A percentile compares a stretch with the other conserved stretches of the same genome.
Conservation (phyloP, 2,329 filamentous ascomycete genomes). For the Xylariales sp. region DNA sequence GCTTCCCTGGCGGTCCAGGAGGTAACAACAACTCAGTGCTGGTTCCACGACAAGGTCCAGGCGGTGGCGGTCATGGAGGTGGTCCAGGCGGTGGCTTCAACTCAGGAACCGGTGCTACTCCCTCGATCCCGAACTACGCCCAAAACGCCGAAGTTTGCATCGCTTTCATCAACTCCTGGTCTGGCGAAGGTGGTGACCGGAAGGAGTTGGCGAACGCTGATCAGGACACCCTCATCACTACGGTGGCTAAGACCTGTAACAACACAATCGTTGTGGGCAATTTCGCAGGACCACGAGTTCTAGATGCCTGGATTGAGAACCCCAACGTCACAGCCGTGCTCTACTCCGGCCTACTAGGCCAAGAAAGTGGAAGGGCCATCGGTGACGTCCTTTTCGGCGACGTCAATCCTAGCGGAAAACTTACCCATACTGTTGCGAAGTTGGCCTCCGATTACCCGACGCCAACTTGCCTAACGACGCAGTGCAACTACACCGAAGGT, state of each 20-base stretch:
- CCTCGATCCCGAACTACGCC: slow-evolving; percentile 1
- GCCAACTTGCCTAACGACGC: neutral
- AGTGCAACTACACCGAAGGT: slow-evolving; percentile 10
- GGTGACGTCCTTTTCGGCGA: slow-evolving; percentile 58
- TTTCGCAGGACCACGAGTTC: slow-evolving; percentile 56
- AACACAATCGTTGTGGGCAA: slow-evolving; percentile 67
- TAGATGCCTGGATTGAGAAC: slow-evolving; percentile 51
- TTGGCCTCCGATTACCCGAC: slow-evolving; percentile 40
- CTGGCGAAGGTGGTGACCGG: slow-evolving; percentile 6
- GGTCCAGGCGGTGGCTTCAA: neutral
- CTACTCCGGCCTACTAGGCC: slow-evolving; percentile 54
- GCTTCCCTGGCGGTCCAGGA: neutral
- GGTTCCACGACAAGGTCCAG: neutral
- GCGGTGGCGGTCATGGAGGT: slow-evolving; percentile 1
- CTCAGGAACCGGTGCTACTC: neutral
- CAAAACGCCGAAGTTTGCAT: slow-evolving; percentile 5
- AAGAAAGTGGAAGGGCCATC: slow-evolving; percentile 57
- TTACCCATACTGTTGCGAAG: slow-evolving; percentile 53
- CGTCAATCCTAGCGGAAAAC: slow-evolving; percentile 53
- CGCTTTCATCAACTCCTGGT: slow-evolving; percentile 6
- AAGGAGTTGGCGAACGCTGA: neutral
- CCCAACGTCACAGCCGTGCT: slow-evolving; percentile 57
- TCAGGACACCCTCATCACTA: slow-evolving; percentile 41
- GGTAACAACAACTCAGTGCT: neutral
- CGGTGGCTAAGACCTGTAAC: slow-evolving; percentile 55